Base-by-base conservation (phyloP, 768 basidiomycete genomes). In the Calocybe gangraenosa region DNA sequence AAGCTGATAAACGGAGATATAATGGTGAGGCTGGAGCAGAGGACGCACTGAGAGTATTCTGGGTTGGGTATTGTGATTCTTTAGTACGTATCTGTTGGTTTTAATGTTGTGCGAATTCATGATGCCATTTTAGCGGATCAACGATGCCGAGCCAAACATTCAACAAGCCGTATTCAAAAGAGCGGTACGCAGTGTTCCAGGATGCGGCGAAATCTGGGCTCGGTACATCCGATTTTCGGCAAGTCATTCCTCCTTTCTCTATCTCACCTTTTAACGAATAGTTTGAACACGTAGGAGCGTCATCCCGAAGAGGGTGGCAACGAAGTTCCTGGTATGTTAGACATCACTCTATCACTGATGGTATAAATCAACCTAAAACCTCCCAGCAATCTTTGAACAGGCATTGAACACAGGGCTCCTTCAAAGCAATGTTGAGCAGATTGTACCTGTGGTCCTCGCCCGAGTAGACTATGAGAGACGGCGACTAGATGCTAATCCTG, bases 191-290 rank as follows among this genome's bases (percentile, higher is more conserved):
- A 90, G 89, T 56, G 79, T 82, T 0, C 88, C 90, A 32, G 76
- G 71, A 14, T 87, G 76, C 25, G 90, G 90, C 15, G 84, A 87
- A 55, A 66, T 89, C 13, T 88, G 86, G 84, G 82, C 87, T 4
- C 72, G 81, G 33, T 88, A 87, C 59, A 79, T 92, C 10, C 80
- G 86, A 31, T 76, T 77, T 51, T 55, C 87, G 64, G 90, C 87
- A 44, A 50, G 75, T 57, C 11, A 10, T 23, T 18, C 11, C 15
- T 43, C 28, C 14, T 37, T 33, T 40, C 41, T 18, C 25, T 34
- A 20, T 37, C 23, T 14, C 6, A 35, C 9, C 13, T 8, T 37
- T 23, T 40, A 5, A 11, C 11, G 25, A 28, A 41, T 51, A 20
- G 51, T 32, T 19, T 32, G 11, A 32, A 20, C 11, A 11, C 19